These are phyloP conservation scores for Kodamaea jinghongensis DNA, from an alignment of 805 yeast species.

Conservation along the genomic window DNA sequence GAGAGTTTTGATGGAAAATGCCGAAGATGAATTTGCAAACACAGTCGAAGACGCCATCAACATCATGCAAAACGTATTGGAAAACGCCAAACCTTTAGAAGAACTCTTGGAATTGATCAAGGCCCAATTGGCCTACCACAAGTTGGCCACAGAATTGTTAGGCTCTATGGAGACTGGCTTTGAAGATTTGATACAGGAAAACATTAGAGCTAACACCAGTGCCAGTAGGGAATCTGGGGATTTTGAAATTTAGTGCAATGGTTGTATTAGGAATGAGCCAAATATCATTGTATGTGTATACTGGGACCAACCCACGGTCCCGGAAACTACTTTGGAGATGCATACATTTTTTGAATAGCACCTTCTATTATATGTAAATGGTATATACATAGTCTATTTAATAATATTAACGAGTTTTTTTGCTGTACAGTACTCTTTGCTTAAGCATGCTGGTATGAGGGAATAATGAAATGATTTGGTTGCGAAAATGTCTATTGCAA, in stretches of 20 bases:
- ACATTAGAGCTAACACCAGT: slow-evolving; percentile 14
- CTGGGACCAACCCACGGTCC: too few relatives aligned
- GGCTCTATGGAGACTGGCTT: slow-evolving; percentile 62
- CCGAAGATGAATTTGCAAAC: slow-evolving; percentile 87
- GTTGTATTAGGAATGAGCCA: too few relatives aligned
- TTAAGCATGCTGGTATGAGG: too few relatives aligned
- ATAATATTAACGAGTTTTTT: neutral
- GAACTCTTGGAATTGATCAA: slow-evolving; percentile 65
- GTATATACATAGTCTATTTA: neutral
- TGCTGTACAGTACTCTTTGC: slow-evolving; percentile 3
- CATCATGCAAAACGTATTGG: slow-evolving; percentile 77
- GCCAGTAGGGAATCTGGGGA: slow-evolving; percentile 29
- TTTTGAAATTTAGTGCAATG: slow-evolving; percentile 26
- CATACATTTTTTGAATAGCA: slow-evolving; percentile 1
- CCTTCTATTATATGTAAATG: neutral
- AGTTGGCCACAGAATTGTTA: slow-evolving; percentile 67
- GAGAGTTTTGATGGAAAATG: slow-evolving; percentile 73
- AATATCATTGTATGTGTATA: too few relatives aligned
- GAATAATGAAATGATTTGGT: slow-evolving; percentile 3
- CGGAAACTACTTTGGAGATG: too few relatives aligned
- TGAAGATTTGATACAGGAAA: slow-evolving; percentile 58
- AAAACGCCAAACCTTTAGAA: slow-evolving; percentile 63
- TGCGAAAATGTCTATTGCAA: slow-evolving; percentile 9
- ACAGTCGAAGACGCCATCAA: slow-evolving; percentile 85
- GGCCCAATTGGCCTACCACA: slow-evolving; percentile 81